phyloP scores from a whole-genome alignment of 129 eudicot species.

The Dittrichia graveolens region DNA sequence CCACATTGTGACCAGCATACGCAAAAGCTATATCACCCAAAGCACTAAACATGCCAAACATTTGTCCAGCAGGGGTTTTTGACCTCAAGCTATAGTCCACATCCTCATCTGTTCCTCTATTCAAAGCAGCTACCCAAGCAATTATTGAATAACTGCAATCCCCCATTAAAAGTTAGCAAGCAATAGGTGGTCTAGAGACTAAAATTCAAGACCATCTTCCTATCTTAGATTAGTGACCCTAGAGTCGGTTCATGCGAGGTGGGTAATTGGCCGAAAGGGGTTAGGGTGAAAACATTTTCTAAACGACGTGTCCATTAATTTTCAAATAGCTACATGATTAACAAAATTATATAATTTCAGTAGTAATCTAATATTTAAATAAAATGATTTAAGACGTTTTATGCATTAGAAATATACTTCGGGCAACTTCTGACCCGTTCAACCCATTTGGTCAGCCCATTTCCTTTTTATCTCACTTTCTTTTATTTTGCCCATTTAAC shows the following conservation, averaged over 20 bases:
- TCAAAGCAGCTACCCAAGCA: conserved; percentile 54
- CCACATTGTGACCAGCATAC: conserved; percentile 77
- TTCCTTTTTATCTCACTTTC: neutral
- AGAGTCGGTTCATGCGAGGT: neutral
- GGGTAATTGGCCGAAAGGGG: neutral
- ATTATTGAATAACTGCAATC: conserved; percentile 56
- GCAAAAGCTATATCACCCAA: conserved; percentile 74
- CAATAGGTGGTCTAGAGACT: neutral
- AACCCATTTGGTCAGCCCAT: neutral
- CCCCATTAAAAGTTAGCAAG: conserved; percentile 3
- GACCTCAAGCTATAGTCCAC: conserved; percentile 51
- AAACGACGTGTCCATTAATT: too few species aligned
- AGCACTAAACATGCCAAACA: conserved; percentile 50
- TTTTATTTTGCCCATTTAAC: neutral
- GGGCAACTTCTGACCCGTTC: neutral
- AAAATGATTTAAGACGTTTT: neutral
- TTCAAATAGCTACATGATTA: too few species aligned
- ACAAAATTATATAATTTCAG: too few species aligned
- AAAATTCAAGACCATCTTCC: neutral
- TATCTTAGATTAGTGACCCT: conserved; percentile 1
- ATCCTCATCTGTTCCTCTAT: conserved; percentile 37
- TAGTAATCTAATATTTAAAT: neutral
- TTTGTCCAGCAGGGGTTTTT: conserved; percentile 27
- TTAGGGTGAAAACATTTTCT: neutral
- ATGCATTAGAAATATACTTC: neutral